These are phyloP conservation scores for Chenopodium quinoa DNA, from an alignment of 148 eudicot genomes.

Conservation along the genomic window DNA sequence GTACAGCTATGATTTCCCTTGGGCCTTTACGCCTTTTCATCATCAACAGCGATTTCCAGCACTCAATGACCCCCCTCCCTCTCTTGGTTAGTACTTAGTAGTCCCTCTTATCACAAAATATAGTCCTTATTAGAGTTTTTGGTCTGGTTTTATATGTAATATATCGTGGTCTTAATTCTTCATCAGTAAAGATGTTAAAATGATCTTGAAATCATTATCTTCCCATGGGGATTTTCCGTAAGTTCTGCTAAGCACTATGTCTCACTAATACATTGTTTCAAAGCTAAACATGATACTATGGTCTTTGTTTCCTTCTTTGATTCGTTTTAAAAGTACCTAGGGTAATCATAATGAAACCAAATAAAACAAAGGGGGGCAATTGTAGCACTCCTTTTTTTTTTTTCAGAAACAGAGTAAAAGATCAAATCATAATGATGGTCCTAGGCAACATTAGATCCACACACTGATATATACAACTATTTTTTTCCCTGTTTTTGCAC, in stretches of 20 bases:
- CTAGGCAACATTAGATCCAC: too few species aligned
- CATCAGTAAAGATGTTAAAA: too few species aligned
- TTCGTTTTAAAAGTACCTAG: too few species aligned
- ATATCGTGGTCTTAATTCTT: too few species aligned
- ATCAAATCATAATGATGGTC: too few species aligned
- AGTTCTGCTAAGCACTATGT: background rate
- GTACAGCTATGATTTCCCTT: slow-evolving; percentile 55
- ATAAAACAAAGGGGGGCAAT: too few species aligned
- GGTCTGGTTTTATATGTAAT: background rate
- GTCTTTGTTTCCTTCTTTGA: too few species aligned
- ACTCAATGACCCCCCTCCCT: background rate
- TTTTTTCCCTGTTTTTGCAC: background rate
- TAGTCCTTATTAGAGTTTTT: background rate
- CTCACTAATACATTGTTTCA: background rate
- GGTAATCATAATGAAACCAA: too few species aligned
- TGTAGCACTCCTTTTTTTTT: too few species aligned
- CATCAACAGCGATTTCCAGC: background rate
- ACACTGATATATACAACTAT: background rate
- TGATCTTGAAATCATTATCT: background rate
- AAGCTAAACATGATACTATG: background rate
- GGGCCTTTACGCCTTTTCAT: slow-evolving; percentile 33
- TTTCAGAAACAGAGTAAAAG: too few species aligned
- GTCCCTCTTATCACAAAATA: background rate
- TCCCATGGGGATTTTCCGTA: background rate
- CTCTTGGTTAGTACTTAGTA: slow-evolving; percentile 23